Conservation (phyloP, 345 rosid species). For the Melaleuca alternifolia region DNA sequence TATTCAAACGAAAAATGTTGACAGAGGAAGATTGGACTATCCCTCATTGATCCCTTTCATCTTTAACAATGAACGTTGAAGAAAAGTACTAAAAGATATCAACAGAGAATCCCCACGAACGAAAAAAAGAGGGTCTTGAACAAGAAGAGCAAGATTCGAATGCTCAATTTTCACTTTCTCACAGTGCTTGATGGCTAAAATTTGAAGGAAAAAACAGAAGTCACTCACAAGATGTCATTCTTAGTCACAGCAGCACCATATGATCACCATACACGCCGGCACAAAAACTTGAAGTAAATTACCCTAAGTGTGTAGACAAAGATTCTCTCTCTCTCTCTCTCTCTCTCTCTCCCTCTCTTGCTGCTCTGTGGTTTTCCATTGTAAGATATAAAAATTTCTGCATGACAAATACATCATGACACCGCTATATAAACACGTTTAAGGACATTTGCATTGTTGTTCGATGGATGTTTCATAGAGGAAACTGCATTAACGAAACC, state of each 20-base stretch:
- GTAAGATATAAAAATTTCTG: neutral
- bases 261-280: neutral
- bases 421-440: too few species aligned
- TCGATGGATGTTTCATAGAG: neutral
- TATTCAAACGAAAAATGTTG: neutral
- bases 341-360: too few species aligned
- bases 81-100: neutral
- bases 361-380: neutral
- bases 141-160: neutral
- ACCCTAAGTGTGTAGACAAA: neutral
- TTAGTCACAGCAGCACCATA: neutral
- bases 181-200: neutral
- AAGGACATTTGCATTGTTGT: neutral
- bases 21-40: neutral
- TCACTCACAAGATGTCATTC: neutral
- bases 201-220: neutral
- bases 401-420: neutral
- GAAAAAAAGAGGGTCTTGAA: neutral
- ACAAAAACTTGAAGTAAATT: neutral
- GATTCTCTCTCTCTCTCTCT: neutral
- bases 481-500: neutral
- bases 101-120: neutral
- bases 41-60: neutral
- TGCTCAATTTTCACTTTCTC: neutral
- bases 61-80: neutral